phyloP scores from a whole-genome alignment of 116 monocot species.

The Thalassia testudinum region DNA sequence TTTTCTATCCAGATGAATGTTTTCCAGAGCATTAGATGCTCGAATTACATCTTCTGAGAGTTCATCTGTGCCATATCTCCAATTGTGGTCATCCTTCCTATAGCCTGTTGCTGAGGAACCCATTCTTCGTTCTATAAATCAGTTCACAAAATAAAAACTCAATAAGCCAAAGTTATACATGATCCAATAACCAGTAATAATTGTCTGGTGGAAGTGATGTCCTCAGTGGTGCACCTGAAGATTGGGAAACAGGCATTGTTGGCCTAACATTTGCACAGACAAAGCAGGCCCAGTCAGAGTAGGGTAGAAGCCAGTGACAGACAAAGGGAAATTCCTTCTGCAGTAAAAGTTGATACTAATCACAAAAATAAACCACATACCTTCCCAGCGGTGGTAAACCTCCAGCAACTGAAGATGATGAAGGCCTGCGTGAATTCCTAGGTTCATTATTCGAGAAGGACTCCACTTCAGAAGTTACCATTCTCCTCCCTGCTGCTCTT shows the following conservation, averaged over 20 bases:
- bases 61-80: slow-evolving; percentile 76
- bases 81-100: slow-evolving; percentile 66
- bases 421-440: slow-evolving; percentile 42
- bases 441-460: slow-evolving; percentile 28
- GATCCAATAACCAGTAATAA: not conserved
- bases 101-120: slow-evolving; percentile 37
- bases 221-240: slow-evolving; percentile 37
- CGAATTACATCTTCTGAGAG: slow-evolving; percentile 69
- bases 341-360: not conserved
- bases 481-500: slow-evolving; percentile 46
- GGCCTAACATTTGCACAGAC: slow-evolving; percentile 17
- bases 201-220: not conserved
- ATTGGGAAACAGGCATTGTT: slow-evolving; percentile 31
- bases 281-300: not conserved
- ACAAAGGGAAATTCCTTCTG: too few species aligned
- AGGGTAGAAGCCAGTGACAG: not conserved
- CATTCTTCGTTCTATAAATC: slow-evolving; percentile 42
- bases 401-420: slow-evolving; percentile 54
- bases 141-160: too few species aligned
- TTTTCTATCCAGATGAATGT: slow-evolving; percentile 85
- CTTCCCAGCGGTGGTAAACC: slow-evolving; percentile 73
- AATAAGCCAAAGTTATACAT: not conserved
- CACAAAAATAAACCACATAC: slow-evolving; percentile 12
- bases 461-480: slow-evolving; percentile 26
- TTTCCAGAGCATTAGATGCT: slow-evolving; percentile 77